phyloP scores from a whole-genome alignment of 2,329 filamentous ascomycete genomes.

The Cladorrhinum sp. region DNA sequence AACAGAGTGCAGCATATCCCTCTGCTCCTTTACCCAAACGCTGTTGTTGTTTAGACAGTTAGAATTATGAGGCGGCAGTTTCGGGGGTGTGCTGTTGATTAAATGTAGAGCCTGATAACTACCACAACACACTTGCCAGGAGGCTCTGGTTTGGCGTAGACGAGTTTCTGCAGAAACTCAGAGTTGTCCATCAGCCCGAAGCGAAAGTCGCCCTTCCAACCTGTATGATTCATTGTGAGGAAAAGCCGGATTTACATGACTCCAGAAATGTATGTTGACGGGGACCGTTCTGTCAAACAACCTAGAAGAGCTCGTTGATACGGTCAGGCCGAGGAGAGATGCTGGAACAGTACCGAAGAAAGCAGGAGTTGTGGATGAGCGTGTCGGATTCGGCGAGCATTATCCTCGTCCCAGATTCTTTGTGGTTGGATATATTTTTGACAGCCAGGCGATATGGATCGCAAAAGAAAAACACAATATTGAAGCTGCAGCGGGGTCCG shows the following conservation, averaged over 20 bases:
- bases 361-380: not conserved
- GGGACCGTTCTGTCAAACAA: not conserved
- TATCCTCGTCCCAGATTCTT: not conserved
- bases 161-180: not conserved
- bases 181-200: not conserved
- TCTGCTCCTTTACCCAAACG: not conserved
- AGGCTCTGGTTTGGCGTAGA: not conserved
- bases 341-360: not conserved
- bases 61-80: not conserved
- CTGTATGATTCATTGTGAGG: not conserved
- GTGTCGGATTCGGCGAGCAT: not conserved
- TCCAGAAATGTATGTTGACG: not conserved
- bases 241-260: not conserved
- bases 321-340: not conserved
- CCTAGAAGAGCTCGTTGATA: not conserved
- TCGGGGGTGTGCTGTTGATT: not conserved
- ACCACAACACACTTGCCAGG: not conserved
- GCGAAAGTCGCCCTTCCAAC: not conserved
- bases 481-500: not conserved
- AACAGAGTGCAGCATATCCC: not conserved
- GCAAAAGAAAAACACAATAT: not conserved
- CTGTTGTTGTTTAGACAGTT: not conserved
- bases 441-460: not conserved
- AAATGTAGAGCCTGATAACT: not conserved
- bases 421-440: not conserved